These are phyloP conservation scores for Podosphaera xanthii DNA, from an alignment of 2,329 filamentous ascomycete genomes.

Conservation along the genomic window DNA sequence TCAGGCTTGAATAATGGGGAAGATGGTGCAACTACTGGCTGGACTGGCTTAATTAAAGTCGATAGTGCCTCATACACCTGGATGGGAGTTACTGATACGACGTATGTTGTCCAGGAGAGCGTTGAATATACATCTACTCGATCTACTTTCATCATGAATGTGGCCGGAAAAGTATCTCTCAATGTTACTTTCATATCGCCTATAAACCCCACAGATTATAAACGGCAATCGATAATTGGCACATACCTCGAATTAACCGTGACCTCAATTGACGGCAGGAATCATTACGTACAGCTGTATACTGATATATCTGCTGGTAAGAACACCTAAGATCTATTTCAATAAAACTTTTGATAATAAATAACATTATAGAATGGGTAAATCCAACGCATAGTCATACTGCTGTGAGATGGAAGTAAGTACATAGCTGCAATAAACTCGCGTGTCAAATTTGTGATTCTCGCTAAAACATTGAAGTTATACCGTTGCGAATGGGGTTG, in stretches of 20 bases:
- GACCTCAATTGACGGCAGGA: slow-evolving; percentile 33
- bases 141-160: slow-evolving; percentile 46
- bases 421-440: slow-evolving; percentile 21
- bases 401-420: slow-evolving; percentile 37
- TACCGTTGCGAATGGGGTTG: slow-evolving; percentile 8
- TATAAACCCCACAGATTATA: slow-evolving; percentile 42
- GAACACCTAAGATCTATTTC: slow-evolving; percentile 9
- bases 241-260: slow-evolving; percentile 47
- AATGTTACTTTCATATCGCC: slow-evolving; percentile 50
- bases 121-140: slow-evolving; percentile 50
- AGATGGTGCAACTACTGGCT: slow-evolving; percentile 34
- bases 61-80: slow-evolving; percentile 41
- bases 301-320: slow-evolving; percentile 47
- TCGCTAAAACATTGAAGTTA: slow-evolving; percentile 25
- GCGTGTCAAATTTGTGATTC: slow-evolving; percentile 21
- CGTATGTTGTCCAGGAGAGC: slow-evolving; percentile 33
- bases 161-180: slow-evolving; percentile 36
- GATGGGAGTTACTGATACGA: slow-evolving; percentile 29
- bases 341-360: neutral
- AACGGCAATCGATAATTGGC: slow-evolving; percentile 44
- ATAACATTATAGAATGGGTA: slow-evolving; percentile 37
- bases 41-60: slow-evolving; percentile 49
- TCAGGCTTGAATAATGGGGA: slow-evolving; percentile 8
- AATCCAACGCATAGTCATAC: slow-evolving; percentile 32
- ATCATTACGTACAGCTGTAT: slow-evolving; percentile 47